Conservation (phyloP, 2,329 filamentous ascomycete species). For the Epichloe sibirici region DNA sequence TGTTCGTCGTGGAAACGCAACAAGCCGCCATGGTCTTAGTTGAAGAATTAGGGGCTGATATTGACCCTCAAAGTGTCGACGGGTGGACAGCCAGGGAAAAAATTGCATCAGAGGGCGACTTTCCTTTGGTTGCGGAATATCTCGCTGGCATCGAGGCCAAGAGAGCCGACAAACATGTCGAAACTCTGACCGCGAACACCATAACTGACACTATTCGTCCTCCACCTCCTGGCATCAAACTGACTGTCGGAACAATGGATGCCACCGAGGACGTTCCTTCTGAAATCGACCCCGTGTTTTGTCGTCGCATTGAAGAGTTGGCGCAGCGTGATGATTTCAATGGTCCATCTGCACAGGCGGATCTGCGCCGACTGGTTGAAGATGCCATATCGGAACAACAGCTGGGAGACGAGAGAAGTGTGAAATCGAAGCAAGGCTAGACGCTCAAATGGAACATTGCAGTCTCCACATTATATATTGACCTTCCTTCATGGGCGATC, state of each 20-base stretch:
- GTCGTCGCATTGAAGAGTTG: slow-evolving; percentile 76
- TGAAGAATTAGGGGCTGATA: slow-evolving; percentile 67
- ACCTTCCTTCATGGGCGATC: slow-evolving; percentile 32
- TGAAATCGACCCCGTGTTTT: slow-evolving; percentile 70
- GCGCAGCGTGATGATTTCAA: slow-evolving; percentile 76
- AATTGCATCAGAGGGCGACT: slow-evolving; percentile 67
- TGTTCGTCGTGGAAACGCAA: slow-evolving; percentile 80
- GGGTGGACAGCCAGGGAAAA: slow-evolving; percentile 72
- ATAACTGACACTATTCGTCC: slow-evolving; percentile 38
- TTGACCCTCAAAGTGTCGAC: slow-evolving; percentile 53
- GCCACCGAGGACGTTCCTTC: slow-evolving; percentile 46
- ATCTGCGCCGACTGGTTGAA: slow-evolving; percentile 65
- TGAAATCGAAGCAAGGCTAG: slow-evolving; percentile 48
- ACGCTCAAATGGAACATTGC: slow-evolving; percentile 28
- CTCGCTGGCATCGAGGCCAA: slow-evolving; percentile 30
- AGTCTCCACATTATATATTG: slow-evolving; percentile 53
- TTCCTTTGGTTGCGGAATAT: slow-evolving; percentile 62
- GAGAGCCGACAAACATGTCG: slow-evolving; percentile 17
- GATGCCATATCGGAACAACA: slow-evolving; percentile 64
- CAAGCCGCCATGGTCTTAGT: slow-evolving; percentile 69
- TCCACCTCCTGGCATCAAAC: slow-evolving; percentile 61
- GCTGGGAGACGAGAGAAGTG: slow-evolving; percentile 50
- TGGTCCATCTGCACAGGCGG: slow-evolving; percentile 64
- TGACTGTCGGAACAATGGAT: slow-evolving; percentile 66
- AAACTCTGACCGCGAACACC: slow-evolving; percentile 15